phyloP scores from a whole-genome alignment of 2,329 filamentous ascomycete species.

The Fusarium beomiforme region DNA sequence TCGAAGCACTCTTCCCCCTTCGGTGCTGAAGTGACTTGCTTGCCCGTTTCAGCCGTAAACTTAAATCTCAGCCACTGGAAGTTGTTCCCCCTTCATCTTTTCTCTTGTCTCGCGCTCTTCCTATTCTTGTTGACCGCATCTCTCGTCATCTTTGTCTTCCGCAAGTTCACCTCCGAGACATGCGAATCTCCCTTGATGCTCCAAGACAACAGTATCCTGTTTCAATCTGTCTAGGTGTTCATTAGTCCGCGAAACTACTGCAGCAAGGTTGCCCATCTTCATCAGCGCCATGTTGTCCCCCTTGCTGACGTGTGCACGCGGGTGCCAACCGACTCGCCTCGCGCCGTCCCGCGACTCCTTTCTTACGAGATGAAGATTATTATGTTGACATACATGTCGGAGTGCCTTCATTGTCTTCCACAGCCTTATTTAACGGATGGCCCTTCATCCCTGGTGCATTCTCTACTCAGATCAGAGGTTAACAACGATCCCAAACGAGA shows the following conservation, averaged over 20 bases:
- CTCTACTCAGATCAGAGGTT: neutral
- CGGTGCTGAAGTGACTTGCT: neutral
- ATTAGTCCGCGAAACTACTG: slow-evolving; percentile 9
- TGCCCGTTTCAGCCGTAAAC: neutral
- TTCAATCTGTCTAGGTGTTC: neutral
- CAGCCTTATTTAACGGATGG: neutral
- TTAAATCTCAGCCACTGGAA: neutral
- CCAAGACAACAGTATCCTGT: neutral
- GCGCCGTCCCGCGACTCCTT: neutral
- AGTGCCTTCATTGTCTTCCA: neutral
- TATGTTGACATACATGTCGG: neutral
- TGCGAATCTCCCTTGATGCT: neutral
- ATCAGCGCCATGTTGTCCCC: neutral
- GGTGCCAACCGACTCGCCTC: neutral
- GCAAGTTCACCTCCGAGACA: slow-evolving; percentile 2
- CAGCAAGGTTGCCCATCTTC: neutral
- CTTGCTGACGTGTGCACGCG: neutral
- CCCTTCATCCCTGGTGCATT: neutral
- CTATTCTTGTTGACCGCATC: neutral
- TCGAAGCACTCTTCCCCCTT: neutral
- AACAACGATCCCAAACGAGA: neutral
- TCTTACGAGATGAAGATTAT: neutral
- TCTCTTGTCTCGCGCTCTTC: slow-evolving; percentile 3
- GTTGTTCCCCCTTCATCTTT: neutral
- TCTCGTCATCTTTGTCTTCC: neutral